A percentile compares a stretch with the other conserved stretches of the same genome.
Conservation (phyloP, 352 stramenopile species). For the Phytophthora europaea region DNA sequence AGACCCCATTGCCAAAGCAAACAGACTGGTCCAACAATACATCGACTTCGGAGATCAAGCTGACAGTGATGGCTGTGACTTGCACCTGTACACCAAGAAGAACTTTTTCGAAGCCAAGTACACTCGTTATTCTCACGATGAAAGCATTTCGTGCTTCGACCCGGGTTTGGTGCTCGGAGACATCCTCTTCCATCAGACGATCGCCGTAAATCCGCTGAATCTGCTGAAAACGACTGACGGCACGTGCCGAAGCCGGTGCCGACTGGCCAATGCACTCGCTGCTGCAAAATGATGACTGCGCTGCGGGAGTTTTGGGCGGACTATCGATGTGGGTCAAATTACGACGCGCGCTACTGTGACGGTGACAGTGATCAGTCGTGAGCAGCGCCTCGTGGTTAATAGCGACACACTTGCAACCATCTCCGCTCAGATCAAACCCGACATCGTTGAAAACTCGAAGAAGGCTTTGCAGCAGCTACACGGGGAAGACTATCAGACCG, state of each 20-base stretch:
- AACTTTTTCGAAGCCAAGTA: constrained; percentile 57
- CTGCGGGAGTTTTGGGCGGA: constrained; percentile 68
- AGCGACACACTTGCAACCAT: constrained; percentile 55
- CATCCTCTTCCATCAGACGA: constrained; percentile 36
- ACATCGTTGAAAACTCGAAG: constrained; percentile 40
- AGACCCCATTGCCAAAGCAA: constrained; percentile 38
- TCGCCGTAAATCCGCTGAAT: constrained; percentile 53
- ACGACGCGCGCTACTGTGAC: constrained; percentile 50
- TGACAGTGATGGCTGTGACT: constrained; percentile 66
- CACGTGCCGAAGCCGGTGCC: constrained; percentile 38
- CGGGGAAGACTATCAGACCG: constrained; percentile 48
- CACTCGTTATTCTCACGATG: constrained; percentile 35
- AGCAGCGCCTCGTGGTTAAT: constrained; percentile 68
- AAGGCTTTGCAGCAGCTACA: constrained; percentile 49
- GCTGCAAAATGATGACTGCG: constrained; percentile 51
- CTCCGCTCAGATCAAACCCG: constrained; percentile 40
- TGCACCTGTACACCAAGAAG: constrained; percentile 37
- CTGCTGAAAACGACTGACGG: constrained; percentile 30
- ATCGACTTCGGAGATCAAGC: constrained; percentile 49
- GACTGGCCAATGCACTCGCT: constrained; percentile 49
- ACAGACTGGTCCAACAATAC: constrained; percentile 44
- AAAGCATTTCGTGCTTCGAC: constrained; percentile 34
- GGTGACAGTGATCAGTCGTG: constrained; percentile 44
- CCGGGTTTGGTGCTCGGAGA: constrained; percentile 20
- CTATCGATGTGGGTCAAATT: constrained; percentile 65